These are phyloP conservation scores for Sporothrix protearum DNA, from an alignment of 2,329 filamentous ascomycete species.

Conservation along the genomic window DNA sequence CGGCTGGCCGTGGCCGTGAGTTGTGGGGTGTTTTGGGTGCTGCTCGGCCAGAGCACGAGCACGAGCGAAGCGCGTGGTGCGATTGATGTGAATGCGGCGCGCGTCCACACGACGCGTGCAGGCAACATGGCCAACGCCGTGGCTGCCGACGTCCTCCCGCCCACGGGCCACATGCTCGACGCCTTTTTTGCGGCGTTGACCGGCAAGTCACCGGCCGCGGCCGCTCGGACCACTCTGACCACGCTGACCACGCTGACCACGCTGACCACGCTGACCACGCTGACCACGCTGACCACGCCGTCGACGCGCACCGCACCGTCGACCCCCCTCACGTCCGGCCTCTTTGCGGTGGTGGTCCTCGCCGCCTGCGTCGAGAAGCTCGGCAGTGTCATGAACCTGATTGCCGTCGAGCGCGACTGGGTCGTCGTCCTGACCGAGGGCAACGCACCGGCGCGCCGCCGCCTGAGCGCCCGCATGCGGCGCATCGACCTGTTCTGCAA, in stretches of 20 bases:
- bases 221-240: background rate
- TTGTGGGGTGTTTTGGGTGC: slow-evolving; percentile 45
- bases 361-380: slow-evolving; percentile 69
- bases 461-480: slow-evolving; percentile 53
- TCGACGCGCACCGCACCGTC: background rate
- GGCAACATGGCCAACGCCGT: background rate
- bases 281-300: too few species aligned
- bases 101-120: background rate
- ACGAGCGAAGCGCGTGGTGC: background rate
- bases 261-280: too few species aligned
- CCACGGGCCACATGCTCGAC: background rate
- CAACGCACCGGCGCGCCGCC: slow-evolving; percentile 35
- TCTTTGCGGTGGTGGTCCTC: slow-evolving; percentile 42
- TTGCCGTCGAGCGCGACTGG: slow-evolving; percentile 71
- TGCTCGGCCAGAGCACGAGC: slow-evolving; percentile 33
- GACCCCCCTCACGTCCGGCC: slow-evolving; percentile 19
- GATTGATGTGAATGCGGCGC: background rate
- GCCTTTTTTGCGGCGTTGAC: background rate
- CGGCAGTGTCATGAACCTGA: slow-evolving; percentile 59
- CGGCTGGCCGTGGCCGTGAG: slow-evolving; percentile 45
- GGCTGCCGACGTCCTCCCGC: background rate
- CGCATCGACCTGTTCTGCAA: slow-evolving; percentile 59
- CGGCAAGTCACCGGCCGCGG: background rate
- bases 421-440: slow-evolving; percentile 50
- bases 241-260: too few species aligned